Percentiles rank a stretch among this genome's conserved stretches.
Evolutionary conservation across 2,329 filamentous ascomycete species (phyloP).

Genomic region (Nothomitra cinnamomea): DNA sequence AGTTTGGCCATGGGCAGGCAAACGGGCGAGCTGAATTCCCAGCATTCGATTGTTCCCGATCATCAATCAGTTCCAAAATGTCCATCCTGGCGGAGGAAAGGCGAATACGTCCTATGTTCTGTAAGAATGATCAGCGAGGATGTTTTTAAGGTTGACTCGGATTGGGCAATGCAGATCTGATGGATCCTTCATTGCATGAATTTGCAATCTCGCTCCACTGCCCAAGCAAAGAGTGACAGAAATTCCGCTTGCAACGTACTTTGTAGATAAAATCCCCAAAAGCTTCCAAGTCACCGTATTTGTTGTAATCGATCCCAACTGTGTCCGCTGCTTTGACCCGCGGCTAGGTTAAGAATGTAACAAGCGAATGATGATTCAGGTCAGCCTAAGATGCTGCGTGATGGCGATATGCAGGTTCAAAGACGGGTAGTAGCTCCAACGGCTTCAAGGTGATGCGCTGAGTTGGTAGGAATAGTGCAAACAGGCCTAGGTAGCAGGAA

Average conservation of each 20-base stretch:
- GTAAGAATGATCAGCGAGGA: not conserved
- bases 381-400: not conserved
- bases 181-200: not conserved
- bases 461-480: not conserved
- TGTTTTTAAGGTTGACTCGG: not conserved
- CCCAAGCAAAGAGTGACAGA: not conserved
- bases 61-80: constrained; percentile 6
- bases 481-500: not conserved
- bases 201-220: not conserved
- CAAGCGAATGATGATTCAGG: not conserved
- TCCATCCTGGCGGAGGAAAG: constrained; percentile 3
- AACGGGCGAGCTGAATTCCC: constrained; percentile 10
- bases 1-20: constrained; percentile 14
- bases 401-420: not conserved
- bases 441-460: not conserved
- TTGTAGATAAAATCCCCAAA: not conserved
- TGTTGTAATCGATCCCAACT: not conserved
- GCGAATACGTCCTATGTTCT: not conserved
- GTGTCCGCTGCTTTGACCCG: not conserved
- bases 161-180: not conserved
- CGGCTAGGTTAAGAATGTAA: not conserved
- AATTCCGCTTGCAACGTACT: not conserved
- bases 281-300: not conserved
- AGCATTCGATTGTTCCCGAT: not conserved
- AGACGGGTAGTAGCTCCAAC: constrained; percentile 1